Base-by-base conservation (phyloP, 306 rosid genomes). In the Sechiopsis laciniata region DNA sequence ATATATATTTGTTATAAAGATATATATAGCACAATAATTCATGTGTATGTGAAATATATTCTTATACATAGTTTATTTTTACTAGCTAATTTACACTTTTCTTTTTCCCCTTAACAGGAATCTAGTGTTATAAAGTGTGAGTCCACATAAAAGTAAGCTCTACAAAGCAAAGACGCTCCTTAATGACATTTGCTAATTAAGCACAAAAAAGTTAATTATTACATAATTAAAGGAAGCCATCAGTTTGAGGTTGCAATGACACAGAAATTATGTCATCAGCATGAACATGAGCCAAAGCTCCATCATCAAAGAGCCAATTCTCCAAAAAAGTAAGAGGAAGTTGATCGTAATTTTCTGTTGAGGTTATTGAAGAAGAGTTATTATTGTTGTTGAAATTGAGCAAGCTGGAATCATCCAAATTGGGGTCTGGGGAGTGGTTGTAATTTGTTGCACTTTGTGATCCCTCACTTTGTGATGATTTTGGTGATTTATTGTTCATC, bases 241-340 rank as follows among this genome's bases (percentile, higher is more conserved):
- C 5, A 32, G 37, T 62, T 69, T 71, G 56, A 67, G 78, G 84
- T 26, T 85, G 85, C 32, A 89, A 45, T 24, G 94, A 80, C 83
- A 87, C 80, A 80, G 73, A 72, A 29, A 91, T 79, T 17, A 87
- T 83, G 64, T 85, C 85, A 15, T 60, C 45, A 16, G 79, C 91
- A 22, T 82, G 88, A 62, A 83, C 84, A 10, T 87, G 89, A 83
- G 65, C 73, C 5, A 84, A 75, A 0, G 82, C 77, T 0, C 81
- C 86, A 61, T 90, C 98, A 40, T 93, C 97, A 52, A 87, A 84
- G 0, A 93, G 88, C 98, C 98, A 93, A 57, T 87, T 87, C 83
- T 93, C 98, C 6, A 93, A 74, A 69, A 93, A 59, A 1, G 87
- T 82, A 48, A 93, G 87, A 75, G 97, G 98, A 74, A 94, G 37